Base-by-base conservation (phyloP, 1,284 basidiomycete species). In the Puccinia coronata region DNA sequence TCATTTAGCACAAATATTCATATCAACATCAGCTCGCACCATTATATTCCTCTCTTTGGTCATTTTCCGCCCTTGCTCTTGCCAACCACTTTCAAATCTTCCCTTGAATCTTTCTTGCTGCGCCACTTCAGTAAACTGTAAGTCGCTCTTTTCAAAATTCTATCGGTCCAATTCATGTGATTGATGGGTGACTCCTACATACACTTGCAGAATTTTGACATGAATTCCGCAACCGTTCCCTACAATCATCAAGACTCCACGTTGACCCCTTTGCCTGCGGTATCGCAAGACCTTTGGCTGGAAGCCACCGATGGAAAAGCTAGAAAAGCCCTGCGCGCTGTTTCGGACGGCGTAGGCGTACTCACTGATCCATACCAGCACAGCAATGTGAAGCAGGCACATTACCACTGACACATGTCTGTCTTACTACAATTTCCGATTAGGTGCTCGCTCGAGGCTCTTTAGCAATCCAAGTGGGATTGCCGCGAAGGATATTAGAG, bases 401-500 rank as follows among this genome's bases (percentile, higher is more conserved):
- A 0, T 39, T 73, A 23, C 0, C 43, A 18, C 31, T 41, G 23
- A 39, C 31, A 14, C 28, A 14, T 20, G 16, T n/a, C 18, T 53
- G 23, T n/a, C n/a, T 23, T 53, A 5, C 43, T 47, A 34, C 57
- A 5, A 47, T 14, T 25, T 12, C 18, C 34, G 1, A 34, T 31
- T 28, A 81, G 79, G 71, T 81, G 12, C 39, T 81, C 16, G 43
- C 71, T 51, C 41, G 61, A 55, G 79, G 67, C n/a, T 47, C 70
- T 3, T 25, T 55, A 12, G 79, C 71, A 12, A 81, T 81, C 51
- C 73, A 65, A 65, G 28, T 65, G 9, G 57, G 41, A 20, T 39
- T 81, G 8, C 79, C 79, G 11, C 70, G 71, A 53, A 81, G 70
- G 51, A 81, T 81, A 20, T 31, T 81, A 20, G 79, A 81, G 16